phyloP scores from a whole-genome alignment of 192 early-diverging fungal species.

The Coemansia sp. region DNA sequence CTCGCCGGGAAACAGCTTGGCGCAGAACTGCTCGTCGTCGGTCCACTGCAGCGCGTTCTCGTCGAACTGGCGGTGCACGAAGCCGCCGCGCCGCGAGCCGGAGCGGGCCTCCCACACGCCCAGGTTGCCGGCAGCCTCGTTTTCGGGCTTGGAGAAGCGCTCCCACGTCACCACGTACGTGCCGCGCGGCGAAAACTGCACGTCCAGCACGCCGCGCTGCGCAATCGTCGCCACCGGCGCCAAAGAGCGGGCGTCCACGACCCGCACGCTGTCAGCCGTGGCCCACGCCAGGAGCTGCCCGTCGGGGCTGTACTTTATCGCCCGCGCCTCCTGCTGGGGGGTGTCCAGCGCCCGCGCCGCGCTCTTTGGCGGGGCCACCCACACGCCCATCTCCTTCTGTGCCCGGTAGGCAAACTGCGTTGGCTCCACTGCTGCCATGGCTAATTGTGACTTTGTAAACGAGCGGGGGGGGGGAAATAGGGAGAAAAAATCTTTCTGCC shows the following conservation, averaged over 20 bases:
- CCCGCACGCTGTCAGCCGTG: slow-evolving; percentile 58
- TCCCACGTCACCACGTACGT: slow-evolving; percentile 89
- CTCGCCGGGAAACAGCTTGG: slow-evolving; percentile 80
- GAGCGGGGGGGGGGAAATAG: background rate
- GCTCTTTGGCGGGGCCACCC: slow-evolving; percentile 31
- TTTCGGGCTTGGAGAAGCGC: slow-evolving; percentile 57
- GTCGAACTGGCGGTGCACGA: slow-evolving; percentile 78
- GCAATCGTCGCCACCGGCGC: slow-evolving; percentile 63
- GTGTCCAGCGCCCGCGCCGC: slow-evolving; percentile 13
- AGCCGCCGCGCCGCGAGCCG: slow-evolving; percentile 66
- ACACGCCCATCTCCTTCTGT: slow-evolving; percentile 39
- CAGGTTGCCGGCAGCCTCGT: slow-evolving; percentile 73
- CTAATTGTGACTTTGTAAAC: background rate
- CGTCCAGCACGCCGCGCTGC: slow-evolving; percentile 70
- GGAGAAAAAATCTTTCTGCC: too few relatives aligned
- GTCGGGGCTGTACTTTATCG: slow-evolving; percentile 70
- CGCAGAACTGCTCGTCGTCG: slow-evolving; percentile 83
- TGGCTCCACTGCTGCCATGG: slow-evolving; percentile 28
- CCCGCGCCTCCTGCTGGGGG: slow-evolving; percentile 29
- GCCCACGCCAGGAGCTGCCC: slow-evolving; percentile 68
- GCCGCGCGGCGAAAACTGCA: slow-evolving; percentile 88
- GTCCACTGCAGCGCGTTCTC: slow-evolving; percentile 89
- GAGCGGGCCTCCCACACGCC: slow-evolving; percentile 73
- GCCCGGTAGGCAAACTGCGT: slow-evolving; percentile 52
- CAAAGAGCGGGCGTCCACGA: slow-evolving; percentile 68